phyloP scores from a whole-genome alignment of 2,329 filamentous ascomycete genomes.

The Paracoccidioides lutzii region DNA sequence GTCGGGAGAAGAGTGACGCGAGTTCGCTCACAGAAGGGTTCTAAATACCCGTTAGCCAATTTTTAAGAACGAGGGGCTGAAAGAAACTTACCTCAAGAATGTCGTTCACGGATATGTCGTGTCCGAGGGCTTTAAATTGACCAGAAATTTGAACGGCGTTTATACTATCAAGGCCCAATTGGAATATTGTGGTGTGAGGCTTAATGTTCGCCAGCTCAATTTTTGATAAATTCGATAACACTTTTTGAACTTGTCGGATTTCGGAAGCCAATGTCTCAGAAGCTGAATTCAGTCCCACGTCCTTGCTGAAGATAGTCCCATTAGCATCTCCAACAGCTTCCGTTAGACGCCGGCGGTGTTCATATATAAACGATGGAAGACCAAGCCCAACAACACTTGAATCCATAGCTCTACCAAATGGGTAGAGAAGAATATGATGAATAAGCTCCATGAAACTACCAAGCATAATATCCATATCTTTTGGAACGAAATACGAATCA shows the following conservation, averaged over 20 bases:
- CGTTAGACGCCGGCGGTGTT: neutral
- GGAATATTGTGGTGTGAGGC: constrained; percentile 61
- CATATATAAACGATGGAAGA: constrained; percentile 17
- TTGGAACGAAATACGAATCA: constrained; percentile 14
- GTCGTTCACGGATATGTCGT: constrained; percentile 53
- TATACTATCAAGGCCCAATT: constrained; percentile 84
- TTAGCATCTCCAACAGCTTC: neutral
- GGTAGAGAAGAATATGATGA: constrained; percentile 22
- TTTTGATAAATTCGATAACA: constrained; percentile 48
- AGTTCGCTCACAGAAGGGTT: constrained; percentile 26
- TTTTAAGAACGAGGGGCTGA: neutral
- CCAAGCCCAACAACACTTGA: constrained; percentile 12
- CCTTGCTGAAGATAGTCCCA: neutral
- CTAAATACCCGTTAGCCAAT: constrained; percentile 14
- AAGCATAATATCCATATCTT: constrained; percentile 16
- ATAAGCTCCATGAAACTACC: constrained; percentile 22
- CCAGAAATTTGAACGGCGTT: constrained; percentile 67
- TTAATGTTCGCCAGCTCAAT: constrained; percentile 39
- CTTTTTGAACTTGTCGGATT: constrained; percentile 42
- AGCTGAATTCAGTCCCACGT: neutral
- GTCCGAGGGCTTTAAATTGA: constrained; percentile 47
- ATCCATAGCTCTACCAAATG: constrained; percentile 20
- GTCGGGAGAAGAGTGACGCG: constrained; percentile 18
- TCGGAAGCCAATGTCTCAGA: constrained; percentile 35
- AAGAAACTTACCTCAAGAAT: constrained; percentile 48